phyloP scores from a whole-genome alignment of 2,329 filamentous ascomycete species.

The Claviceps pusilla region DNA sequence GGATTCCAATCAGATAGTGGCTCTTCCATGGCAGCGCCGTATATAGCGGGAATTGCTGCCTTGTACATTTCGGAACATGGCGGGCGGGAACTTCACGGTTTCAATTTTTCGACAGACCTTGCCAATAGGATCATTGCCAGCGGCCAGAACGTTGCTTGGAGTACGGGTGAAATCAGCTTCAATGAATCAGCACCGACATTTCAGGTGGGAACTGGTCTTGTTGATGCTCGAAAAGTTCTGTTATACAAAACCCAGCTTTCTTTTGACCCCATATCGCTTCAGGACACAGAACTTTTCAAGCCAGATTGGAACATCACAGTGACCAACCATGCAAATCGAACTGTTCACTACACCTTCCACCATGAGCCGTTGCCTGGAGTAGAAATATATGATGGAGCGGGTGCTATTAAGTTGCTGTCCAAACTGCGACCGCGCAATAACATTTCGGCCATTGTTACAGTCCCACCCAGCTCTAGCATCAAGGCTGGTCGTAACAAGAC shows the following conservation, averaged over 20 bases:
- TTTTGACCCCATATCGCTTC: slow-evolving; percentile 32
- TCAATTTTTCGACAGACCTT: slow-evolving; percentile 18
- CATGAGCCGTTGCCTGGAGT: slow-evolving; percentile 27
- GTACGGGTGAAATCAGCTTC: slow-evolving; percentile 7
- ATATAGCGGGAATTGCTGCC: slow-evolving; percentile 35
- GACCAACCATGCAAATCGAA: slow-evolving; percentile 26
- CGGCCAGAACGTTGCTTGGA: slow-evolving; percentile 18
- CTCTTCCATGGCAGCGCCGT: slow-evolving; percentile 42
- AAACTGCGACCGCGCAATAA: slow-evolving; percentile 13
- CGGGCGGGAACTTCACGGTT: slow-evolving; percentile 24
- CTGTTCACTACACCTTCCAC: slow-evolving; percentile 25
- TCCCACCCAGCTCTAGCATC: slow-evolving; percentile 14
- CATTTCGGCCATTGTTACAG: slow-evolving; percentile 15
- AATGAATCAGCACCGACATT: slow-evolving; percentile 17
- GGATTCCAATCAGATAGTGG: slow-evolving; percentile 33
- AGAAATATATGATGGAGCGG: slow-evolving; percentile 16
- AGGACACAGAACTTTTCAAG: slow-evolving; percentile 31
- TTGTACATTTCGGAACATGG: slow-evolving; percentile 29
- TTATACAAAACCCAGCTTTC: slow-evolving; percentile 19
- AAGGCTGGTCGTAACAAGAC: slow-evolving; percentile 15
- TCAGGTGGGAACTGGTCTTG: slow-evolving; percentile 31
- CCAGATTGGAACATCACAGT: slow-evolving; percentile 22
- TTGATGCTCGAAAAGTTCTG: slow-evolving; percentile 29
- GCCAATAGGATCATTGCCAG: slow-evolving; percentile 21
- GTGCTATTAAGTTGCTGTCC: slow-evolving; percentile 15